These are phyloP conservation scores for Rutstroemia sp. DNA, from an alignment of 2,329 filamentous ascomycete species.

Conservation along the genomic window DNA sequence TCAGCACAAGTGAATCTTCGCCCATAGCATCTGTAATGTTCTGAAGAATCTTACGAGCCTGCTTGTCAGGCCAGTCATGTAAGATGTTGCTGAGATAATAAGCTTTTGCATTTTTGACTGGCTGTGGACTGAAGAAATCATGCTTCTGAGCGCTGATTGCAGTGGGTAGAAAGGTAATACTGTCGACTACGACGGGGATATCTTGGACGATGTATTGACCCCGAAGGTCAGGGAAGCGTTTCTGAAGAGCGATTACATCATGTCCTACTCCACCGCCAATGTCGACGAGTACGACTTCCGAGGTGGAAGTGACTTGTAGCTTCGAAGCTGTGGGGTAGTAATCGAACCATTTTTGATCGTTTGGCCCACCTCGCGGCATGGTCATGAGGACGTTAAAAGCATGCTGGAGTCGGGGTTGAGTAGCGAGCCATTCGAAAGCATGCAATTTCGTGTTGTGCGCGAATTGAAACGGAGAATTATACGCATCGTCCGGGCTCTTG, in stretches of 20 bases:
- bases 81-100: constrained; percentile 1
- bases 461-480: constrained; percentile 13
- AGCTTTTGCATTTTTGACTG: not conserved
- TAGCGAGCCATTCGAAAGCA: constrained; percentile 13
- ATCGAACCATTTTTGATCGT: constrained; percentile 7
- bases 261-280: constrained; percentile 8
- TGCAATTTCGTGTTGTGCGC: constrained; percentile 10
- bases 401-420: constrained; percentile 9
- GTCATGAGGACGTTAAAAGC: constrained; percentile 14
- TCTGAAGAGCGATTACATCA: not conserved
- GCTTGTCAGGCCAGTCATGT: constrained; percentile 6
- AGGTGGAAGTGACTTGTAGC: not conserved
- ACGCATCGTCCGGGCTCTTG: constrained; percentile 10
- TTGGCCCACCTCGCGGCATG: not conserved
- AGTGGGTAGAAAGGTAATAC: not conserved
- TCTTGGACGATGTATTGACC: constrained; percentile 4
- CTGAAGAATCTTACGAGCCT: not conserved
- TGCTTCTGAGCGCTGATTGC: not conserved
- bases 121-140: not conserved
- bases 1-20: not conserved
- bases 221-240: not conserved
- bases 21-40: constrained; percentile 1
- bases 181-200: not conserved
- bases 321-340: constrained; percentile 8
- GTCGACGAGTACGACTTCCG: constrained; percentile 9